Evolutionary conservation across 768 basidiomycete species (phyloP), one percentile per base, ranked within the genome.

Genomic region (Hygrophorus russula): DNA sequence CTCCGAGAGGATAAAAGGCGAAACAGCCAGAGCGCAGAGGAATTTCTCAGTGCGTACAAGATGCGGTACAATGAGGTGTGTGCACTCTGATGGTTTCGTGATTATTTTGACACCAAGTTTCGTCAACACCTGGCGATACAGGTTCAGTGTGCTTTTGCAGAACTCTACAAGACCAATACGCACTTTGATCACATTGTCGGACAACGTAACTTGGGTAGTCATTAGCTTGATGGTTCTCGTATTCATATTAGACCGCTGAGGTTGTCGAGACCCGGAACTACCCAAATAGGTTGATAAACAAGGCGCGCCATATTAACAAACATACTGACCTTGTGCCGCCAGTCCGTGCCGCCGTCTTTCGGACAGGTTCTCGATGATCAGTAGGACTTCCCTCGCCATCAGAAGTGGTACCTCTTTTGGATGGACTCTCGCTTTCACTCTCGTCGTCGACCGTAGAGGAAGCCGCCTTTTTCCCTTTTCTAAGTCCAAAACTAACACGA

Each of bases 41-140:
- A 94, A 84, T 58, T 94, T 96, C 55, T 91, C 85, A 1, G 92
- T 94, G 4, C 91, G 74, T 4, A 81, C 76, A 18, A 93, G 66
- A 19, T 68, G 66, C 28, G 71, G 73, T 8, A 77, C 74, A 37
- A 94, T 59, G 10, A 96, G 69, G 60, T 93, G 87, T 0, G 89
- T 94, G 53, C 82, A 88, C 42, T 88, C 78, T 1, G 59, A 54
- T 0, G 82, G 67, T 28, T 76, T 71, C 1, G 70, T 68, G 6
- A 77, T 76, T 45, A 79, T 64, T 49, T 72, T 78, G 6, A 74
- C 80, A 0, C 89, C 90, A 0, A 92, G 58, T 52, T 74, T 78
- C 1, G 57, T 60, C 29, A 93, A 58, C 3, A 60, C 61, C 89
- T 91, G 46, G 35, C 31, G 31, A 32, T 30, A 11, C 33, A 13